Evolutionary conservation across 345 rosid species (phyloP).

Genomic region (Noccaea caerulescens): DNA sequence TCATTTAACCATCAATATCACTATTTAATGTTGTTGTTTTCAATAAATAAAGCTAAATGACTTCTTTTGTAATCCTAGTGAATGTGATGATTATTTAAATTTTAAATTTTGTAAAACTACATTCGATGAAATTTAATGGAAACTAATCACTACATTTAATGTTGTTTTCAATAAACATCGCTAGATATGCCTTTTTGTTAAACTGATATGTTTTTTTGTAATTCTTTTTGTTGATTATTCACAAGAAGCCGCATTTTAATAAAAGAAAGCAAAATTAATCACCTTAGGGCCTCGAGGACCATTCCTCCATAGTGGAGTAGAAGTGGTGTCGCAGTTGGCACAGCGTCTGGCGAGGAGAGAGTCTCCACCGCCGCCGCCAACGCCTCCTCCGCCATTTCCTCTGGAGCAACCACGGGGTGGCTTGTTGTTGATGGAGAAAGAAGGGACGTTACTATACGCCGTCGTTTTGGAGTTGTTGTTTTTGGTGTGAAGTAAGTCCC

Average conservation of each 20-base stretch:
- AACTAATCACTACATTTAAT: background rate
- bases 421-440: slow-evolving; percentile 35
- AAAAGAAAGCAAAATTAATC: background rate
- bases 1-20: slow-evolving; percentile 31
- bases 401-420: slow-evolving; percentile 35
- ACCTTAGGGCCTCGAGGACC: slow-evolving; percentile 86
- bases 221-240: background rate
- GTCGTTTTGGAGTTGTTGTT: slow-evolving; percentile 44
- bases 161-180: background rate
- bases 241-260: background rate
- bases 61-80: background rate
- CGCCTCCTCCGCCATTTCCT: slow-evolving; percentile 33
- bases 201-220: background rate
- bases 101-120: background rate
- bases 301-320: slow-evolving; percentile 92
- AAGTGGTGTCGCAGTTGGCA: slow-evolving; percentile 90
- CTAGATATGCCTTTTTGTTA: background rate
- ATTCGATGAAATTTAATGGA: background rate
- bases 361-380: slow-evolving; percentile 38
- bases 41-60: slow-evolving; percentile 18
- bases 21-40: slow-evolving; percentile 31
- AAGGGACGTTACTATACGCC: slow-evolving; percentile 37
- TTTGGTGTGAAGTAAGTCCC: slow-evolving; percentile 64
- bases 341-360: slow-evolving; percentile 83
- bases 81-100: background rate